Base-by-base conservation (phyloP, 1,284 basidiomycete species). In the Afroboletus lepidellus region DNA sequence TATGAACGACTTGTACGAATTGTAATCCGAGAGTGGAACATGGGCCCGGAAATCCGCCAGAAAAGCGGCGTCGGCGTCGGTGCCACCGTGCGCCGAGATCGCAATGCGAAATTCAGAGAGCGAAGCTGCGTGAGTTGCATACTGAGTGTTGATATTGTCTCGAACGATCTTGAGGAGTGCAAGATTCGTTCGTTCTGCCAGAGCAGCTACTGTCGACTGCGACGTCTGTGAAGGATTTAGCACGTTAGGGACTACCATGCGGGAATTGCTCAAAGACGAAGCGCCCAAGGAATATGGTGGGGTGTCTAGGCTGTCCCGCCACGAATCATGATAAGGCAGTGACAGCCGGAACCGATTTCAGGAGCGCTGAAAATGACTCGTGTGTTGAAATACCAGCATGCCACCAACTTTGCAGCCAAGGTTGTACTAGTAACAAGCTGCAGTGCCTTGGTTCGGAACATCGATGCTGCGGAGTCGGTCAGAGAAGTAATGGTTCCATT, bases 1-100 rank as follows among this genome's bases (percentile, higher is more conserved):
- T 9, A 61, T 24, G 34, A 54, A 65, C 2, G 62, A 53, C 36
- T 41, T 46, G 46, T 65, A 65, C 12, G 36, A 38, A 5, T 38
- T 20, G 36, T 38, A 21, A 12, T 38, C 20, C 20, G 36, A 21
- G 36, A 4, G 42, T 5, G 62, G 62, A 34, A 64, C 50, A 13
- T 42, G 41, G 18, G 45, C 18, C 6, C 54, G 46, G 33, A 62
- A 62, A 34, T 46, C 46, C 0, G 30, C 27, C 15, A 59, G 11
- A 8, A 58, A 63, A 13, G 36, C 13, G 36, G 20, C 20, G 11
- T 38, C 36, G 13, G 23, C 36, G 15, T 12, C 36, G 1, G 20
- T 21, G 5, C 36, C 36, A 12, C 36, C 36, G 20, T 38, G 36
- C 12, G 36, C 36, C 13, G 36, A 20, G 36, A 38, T 15, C 11